Evolutionary conservation across 2,329 filamentous ascomycete genomes (phyloP).

Genomic region (Paramyrothecium sp.): DNA sequence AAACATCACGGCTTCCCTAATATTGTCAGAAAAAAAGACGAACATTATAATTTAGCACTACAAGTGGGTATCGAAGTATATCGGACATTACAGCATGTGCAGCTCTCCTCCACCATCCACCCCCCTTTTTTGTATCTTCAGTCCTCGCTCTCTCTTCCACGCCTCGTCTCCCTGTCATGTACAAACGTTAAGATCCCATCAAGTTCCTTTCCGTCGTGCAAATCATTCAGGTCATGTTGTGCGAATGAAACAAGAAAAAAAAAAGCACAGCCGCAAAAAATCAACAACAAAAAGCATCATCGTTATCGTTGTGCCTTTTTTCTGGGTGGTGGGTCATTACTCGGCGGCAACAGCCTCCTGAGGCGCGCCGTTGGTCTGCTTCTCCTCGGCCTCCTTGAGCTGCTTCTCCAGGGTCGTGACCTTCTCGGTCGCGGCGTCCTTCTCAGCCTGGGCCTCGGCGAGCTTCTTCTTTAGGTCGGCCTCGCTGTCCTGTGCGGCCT

Average conservation of each 20-base stretch:
- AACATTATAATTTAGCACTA: neutral
- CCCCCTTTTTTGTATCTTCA: neutral
- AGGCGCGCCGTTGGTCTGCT: neutral
- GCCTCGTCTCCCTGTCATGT: neutral
- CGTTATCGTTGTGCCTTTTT: neutral
- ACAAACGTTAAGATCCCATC: neutral
- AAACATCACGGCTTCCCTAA: too few species aligned
- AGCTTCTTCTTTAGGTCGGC: neutral
- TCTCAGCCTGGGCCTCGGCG: neutral
- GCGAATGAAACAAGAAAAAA: neutral
- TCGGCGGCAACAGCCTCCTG: neutral
- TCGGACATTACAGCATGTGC: neutral
- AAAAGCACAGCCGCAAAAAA: neutral
- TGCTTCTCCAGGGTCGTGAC: neutral
- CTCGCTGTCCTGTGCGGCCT: neutral
- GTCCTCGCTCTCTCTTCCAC: neutral
- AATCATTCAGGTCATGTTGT: neutral
- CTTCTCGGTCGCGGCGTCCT: neutral
- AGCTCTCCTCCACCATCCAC: neutral
- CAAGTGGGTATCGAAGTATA: neutral
- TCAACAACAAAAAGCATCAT: neutral
- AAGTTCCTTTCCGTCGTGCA: neutral
- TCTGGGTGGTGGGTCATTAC: neutral
- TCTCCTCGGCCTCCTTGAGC: conserved; percentile 1
- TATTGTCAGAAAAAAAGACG: neutral